Percentiles rank a stretch among this genome's conserved stretches.
Evolutionary conservation across 768 basidiomycete species (phyloP).

Genomic region (Termitomyces sp.): DNA sequence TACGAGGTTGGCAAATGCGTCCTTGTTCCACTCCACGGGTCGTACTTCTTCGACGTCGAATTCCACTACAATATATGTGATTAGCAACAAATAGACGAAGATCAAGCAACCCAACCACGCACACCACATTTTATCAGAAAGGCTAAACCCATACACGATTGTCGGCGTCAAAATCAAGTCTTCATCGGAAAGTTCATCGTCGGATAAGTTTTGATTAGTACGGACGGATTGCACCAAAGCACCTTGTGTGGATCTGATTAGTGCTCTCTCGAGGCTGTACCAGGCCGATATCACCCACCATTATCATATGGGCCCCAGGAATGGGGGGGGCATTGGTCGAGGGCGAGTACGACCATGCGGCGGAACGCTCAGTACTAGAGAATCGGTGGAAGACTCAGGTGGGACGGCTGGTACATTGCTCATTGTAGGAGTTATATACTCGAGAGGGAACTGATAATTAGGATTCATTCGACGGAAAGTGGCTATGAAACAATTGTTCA

Average conservation of each 20-base stretch:
- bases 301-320: constrained; percentile 2
- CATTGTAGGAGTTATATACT: background rate
- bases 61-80: constrained; percentile 37
- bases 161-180: constrained; percentile 54
- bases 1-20: constrained; percentile 58
- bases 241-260: constrained; percentile 6
- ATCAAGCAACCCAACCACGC: constrained; percentile 17
- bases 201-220: constrained; percentile 4
- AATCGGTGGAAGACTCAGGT: background rate
- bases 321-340: background rate
- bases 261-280: background rate
- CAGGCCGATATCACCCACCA: background rate
- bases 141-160: constrained; percentile 59
- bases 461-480: constrained; percentile 52
- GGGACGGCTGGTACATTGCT: background rate
- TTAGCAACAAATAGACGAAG: background rate
- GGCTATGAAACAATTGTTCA: constrained; percentile 16
- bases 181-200: constrained; percentile 41
- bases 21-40: constrained; percentile 52
- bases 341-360: too few relatives aligned
- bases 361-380: too few relatives aligned
- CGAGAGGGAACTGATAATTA: constrained; percentile 41
- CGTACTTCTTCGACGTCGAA: constrained; percentile 53
- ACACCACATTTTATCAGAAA: constrained; percentile 59
- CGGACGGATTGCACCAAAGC: constrained; percentile 17